Evolutionary conservation across 192 early-diverging fungal genomes (phyloP).

Genomic region (Chytriomyces sp.): DNA sequence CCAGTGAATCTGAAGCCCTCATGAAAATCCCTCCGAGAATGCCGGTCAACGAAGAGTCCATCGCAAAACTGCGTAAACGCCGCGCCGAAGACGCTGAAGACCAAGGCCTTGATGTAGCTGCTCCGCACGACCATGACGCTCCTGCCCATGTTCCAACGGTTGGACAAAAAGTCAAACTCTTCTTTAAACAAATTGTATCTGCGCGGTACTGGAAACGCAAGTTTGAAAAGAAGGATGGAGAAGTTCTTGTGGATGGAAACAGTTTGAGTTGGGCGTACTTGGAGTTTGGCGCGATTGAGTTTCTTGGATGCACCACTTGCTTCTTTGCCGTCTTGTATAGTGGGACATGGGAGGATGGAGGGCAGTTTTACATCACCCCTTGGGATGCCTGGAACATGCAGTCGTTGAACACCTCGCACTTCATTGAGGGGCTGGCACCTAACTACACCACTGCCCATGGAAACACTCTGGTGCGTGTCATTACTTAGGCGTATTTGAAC

Average conservation of each 20-base stretch:
- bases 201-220: conserved; percentile 39
- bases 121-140: not conserved
- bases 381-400: conserved; percentile 3
- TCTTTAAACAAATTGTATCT: conserved; percentile 6
- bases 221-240: conserved; percentile 76
- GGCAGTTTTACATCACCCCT: conserved; percentile 23
- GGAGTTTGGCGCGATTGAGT: conserved; percentile 81
- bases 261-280: conserved; percentile 85
- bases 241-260: conserved; percentile 84
- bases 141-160: not conserved
- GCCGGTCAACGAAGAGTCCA: conserved; percentile 80
- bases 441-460: conserved; percentile 38
- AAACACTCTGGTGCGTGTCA: conserved; percentile 31
- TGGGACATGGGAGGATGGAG: conserved; percentile 47
- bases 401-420: not conserved
- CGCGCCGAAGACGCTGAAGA: conserved; percentile 34
- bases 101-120: not conserved
- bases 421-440: conserved; percentile 4
- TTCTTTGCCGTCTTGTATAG: conserved; percentile 84
- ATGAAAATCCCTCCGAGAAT: conserved; percentile 92
- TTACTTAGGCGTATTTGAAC: conserved; percentile 22
- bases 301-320: conserved; percentile 68
- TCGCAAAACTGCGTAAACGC: conserved; percentile 49
- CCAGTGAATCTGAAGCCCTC: conserved; percentile 76
- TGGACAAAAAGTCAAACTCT: not conserved